Percentiles rank a stretch among this genome's conserved stretches.
phyloP scores from a whole-genome alignment of 805 yeast species.

The Torulaspora delbrueckii region DNA sequence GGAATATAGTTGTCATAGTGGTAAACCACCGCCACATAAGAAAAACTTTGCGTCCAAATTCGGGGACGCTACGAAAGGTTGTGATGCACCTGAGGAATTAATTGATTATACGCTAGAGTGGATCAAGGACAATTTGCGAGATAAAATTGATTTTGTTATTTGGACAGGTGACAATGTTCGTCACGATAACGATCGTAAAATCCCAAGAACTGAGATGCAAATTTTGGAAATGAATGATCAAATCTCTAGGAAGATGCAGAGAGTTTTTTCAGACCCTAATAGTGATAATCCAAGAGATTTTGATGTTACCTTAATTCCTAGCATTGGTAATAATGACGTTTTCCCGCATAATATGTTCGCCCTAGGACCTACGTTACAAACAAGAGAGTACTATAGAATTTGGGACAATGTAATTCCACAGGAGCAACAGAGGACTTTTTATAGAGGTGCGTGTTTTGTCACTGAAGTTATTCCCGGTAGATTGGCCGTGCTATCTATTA shows the following conservation, averaged over 20 bases:
- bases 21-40: constrained; percentile 20
- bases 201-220: constrained; percentile 68
- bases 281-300: constrained; percentile 43
- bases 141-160: constrained; percentile 75
- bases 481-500: constrained; percentile 72
- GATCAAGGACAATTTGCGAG: constrained; percentile 59
- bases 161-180: constrained; percentile 92
- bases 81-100: constrained; percentile 66
- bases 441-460: constrained; percentile 68
- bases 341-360: constrained; percentile 83
- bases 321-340: constrained; percentile 82
- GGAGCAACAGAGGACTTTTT: constrained; percentile 69
- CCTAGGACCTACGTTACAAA: constrained; percentile 84
- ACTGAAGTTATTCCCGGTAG: constrained; percentile 74
- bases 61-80: constrained; percentile 72
- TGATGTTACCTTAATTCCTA: constrained; percentile 55
- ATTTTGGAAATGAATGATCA: constrained; percentile 65
- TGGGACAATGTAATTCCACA: constrained; percentile 75
- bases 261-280: constrained; percentile 47
- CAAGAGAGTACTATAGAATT: constrained; percentile 66
- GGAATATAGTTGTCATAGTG: constrained; percentile 53
- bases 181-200: constrained; percentile 71
- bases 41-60: constrained; percentile 54
- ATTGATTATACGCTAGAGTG: constrained; percentile 62
- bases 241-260: constrained; percentile 49